Conservation (phyloP, 306 rosid genomes). For the Lathyrus oleraceus region DNA sequence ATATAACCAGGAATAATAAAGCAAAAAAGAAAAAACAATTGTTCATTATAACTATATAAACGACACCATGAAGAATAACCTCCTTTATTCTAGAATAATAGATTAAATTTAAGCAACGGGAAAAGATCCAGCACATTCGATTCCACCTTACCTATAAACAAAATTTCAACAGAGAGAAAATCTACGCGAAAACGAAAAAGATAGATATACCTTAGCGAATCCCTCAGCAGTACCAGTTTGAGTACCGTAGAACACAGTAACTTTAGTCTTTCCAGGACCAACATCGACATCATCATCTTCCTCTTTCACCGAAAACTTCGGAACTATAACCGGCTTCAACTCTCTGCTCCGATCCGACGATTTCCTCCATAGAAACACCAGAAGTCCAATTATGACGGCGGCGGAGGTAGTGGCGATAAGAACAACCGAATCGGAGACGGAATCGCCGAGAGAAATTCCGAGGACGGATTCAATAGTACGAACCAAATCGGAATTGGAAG, state of each 20-base stretch:
- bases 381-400: conserved; percentile 63
- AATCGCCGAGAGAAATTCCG: conserved; percentile 68
- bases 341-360: conserved; percentile 67
- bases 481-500: conserved; percentile 64
- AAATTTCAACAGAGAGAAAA: not conserved
- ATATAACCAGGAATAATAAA: not conserved
- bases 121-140: conserved; percentile 18
- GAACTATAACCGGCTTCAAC: conserved; percentile 59
- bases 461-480: conserved; percentile 56
- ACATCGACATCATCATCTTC: conserved; percentile 66
- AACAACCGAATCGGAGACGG: conserved; percentile 59
- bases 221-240: conserved; percentile 94
- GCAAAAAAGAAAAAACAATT: not conserved
- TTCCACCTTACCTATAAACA: conserved; percentile 11
- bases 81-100: not conserved
- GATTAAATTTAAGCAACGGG: not conserved
- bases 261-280: conserved; percentile 61
- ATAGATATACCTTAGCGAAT: conserved; percentile 67
- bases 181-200: not conserved
- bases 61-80: not conserved
- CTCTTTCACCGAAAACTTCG: conserved; percentile 46
- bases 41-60: not conserved
- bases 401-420: conserved; percentile 58
- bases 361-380: conserved; percentile 66
- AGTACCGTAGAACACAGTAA: conserved; percentile 73